These are phyloP conservation scores for Suhomyces pyralidae DNA, from an alignment of 805 yeast genomes.

Conservation along the genomic window DNA sequence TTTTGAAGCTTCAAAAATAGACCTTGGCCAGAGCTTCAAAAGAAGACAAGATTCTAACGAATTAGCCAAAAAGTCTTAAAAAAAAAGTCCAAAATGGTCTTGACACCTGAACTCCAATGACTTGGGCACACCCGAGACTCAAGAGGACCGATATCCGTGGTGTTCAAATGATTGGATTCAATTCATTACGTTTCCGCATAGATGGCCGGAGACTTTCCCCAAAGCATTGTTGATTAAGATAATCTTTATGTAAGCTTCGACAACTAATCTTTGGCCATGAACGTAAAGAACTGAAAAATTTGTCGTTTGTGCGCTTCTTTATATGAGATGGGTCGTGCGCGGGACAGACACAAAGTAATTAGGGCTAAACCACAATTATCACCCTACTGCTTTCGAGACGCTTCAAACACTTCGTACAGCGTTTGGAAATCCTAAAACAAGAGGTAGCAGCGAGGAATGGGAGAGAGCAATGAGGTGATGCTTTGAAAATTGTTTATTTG, in stretches of 20 bases:
- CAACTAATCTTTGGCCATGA: slow-evolving; percentile 75
- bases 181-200: slow-evolving; percentile 60
- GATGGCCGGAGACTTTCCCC: slow-evolving; percentile 90
- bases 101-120: neutral
- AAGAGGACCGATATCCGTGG: neutral
- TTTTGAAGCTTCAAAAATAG: neutral
- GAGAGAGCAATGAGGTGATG: too few species aligned
- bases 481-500: too few species aligned
- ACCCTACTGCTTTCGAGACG: too few species aligned
- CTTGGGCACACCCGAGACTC: neutral
- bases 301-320: neutral
- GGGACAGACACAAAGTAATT: neutral
- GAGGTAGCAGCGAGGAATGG: too few species aligned
- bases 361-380: too few species aligned
- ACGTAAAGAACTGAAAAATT: slow-evolving; percentile 37
- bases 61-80: neutral
- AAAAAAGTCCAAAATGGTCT: neutral
- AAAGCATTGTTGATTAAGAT: slow-evolving; percentile 43
- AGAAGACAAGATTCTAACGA: slow-evolving; percentile 16
- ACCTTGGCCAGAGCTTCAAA: slow-evolving; percentile 16
- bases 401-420: too few species aligned
- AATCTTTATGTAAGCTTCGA: slow-evolving; percentile 66
- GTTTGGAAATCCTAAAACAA: too few species aligned
- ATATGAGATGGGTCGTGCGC: neutral
- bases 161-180: slow-evolving; percentile 25